Conservation (phyloP, 2,329 filamentous ascomycete genomes). For the Atkinsonella hypoxylon region DNA sequence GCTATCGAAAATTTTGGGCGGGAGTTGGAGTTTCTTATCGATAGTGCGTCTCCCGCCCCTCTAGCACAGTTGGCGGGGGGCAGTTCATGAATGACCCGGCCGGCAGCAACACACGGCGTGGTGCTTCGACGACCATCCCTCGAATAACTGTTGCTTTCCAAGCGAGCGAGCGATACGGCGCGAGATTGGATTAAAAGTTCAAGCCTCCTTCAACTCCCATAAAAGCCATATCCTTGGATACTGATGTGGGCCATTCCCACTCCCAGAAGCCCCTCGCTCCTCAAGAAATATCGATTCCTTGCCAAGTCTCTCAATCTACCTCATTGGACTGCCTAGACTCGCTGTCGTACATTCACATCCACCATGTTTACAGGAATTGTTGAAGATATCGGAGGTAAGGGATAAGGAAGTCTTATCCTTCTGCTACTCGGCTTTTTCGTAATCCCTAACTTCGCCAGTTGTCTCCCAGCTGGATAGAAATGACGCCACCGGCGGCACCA, state of each 20-base stretch:
- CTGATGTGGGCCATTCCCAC: not conserved
- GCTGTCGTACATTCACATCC: conserved; percentile 7
- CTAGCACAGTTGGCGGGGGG: conserved; percentile 1
- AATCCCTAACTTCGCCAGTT: conserved; percentile 38
- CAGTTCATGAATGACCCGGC: not conserved
- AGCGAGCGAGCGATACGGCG: no score
- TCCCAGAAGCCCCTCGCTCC: not conserved
- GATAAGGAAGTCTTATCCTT: not conserved
- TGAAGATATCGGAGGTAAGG: conserved; percentile 81
- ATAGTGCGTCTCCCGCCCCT: conserved; percentile 1
- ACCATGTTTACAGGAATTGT: conserved; percentile 93
- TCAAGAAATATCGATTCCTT: not conserved
- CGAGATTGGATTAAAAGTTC: no score
- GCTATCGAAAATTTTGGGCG: conserved; percentile 4
- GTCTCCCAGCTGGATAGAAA: conserved; percentile 71
- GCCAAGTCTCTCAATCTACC: not conserved
- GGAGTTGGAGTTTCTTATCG: conserved; percentile 2
- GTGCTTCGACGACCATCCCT: not conserved
- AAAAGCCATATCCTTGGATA: not conserved
- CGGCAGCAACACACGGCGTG: no score
- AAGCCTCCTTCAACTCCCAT: no score
- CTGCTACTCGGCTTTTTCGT: not conserved
- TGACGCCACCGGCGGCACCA: conserved; percentile 78
- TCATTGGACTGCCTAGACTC: not conserved
- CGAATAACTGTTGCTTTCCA: no score